A percentile compares a stretch with the other conserved stretches of the same genome.
Evolutionary conservation across 2,329 filamentous ascomycete genomes (phyloP).

Genomic region (Arthrinium phaeospermum): DNA sequence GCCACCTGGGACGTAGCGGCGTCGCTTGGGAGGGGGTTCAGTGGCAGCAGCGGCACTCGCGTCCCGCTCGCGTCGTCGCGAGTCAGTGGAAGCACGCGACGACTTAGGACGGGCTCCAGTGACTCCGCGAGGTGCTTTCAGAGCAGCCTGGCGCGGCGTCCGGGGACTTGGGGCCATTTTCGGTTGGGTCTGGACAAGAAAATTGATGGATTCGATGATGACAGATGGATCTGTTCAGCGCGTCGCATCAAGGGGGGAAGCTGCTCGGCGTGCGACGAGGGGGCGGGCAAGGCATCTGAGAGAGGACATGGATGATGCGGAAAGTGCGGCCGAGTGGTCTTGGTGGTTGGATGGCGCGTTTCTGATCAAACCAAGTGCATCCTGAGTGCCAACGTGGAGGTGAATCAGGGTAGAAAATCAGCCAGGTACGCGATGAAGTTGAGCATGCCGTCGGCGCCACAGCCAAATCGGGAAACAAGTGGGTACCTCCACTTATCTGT

Average conservation of each 20-base stretch:
- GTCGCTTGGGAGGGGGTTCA: conserved; percentile 72
- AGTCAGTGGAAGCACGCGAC: conserved; percentile 26
- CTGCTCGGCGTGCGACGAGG: conserved; percentile 34
- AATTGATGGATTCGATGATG: conserved; percentile 27
- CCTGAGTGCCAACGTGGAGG: background rate
- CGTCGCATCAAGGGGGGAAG: conserved; percentile 40
- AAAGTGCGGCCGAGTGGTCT: background rate
- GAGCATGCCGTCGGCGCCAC: conserved; percentile 13
- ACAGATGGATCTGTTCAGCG: conserved; percentile 37
- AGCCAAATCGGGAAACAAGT: conserved; percentile 15
- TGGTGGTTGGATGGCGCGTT: conserved; percentile 13
- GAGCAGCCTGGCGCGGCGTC: conserved; percentile 36
- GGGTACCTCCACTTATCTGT: background rate
- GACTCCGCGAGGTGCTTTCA: conserved; percentile 31
- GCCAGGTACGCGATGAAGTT: conserved; percentile 17
- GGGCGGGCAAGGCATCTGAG: conserved; percentile 41
- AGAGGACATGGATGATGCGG: conserved; percentile 22
- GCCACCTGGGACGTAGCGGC: conserved; percentile 84
- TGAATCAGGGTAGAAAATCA: conserved; percentile 9
- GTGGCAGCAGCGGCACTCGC: conserved; percentile 45
- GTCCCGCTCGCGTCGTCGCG: conserved; percentile 40
- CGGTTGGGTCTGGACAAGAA: conserved; percentile 19
- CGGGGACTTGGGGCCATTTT: conserved; percentile 40
- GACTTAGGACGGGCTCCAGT: conserved; percentile 24
- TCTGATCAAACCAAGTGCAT: conserved; percentile 1